A percentile compares a stretch with the other conserved stretches of the same genome.
phyloP scores from a whole-genome alignment of 495 filamentous ascomycete species.

The Neurospora sp. region DNA sequence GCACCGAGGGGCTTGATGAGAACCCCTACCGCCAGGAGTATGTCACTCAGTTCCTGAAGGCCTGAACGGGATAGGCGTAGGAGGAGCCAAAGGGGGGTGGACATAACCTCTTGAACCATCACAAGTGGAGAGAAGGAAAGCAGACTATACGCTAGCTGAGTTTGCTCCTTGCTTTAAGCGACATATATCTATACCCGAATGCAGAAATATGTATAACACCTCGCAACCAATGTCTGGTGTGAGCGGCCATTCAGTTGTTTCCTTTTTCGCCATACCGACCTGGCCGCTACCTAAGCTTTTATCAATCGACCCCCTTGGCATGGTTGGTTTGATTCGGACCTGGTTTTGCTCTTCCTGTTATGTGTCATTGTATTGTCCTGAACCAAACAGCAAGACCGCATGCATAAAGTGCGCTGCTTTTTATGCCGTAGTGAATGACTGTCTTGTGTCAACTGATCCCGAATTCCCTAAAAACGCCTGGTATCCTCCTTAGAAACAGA shows the following conservation, averaged over 20 bases:
- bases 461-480: not conserved
- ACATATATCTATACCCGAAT: not conserved
- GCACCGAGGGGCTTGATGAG: constrained; percentile 62
- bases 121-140: not conserved
- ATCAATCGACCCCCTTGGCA: not conserved
- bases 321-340: not conserved
- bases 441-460: not conserved
- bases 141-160: not conserved
- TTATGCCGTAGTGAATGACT: not conserved
- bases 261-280: not conserved
- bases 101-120: not conserved
- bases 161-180: not conserved
- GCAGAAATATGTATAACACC: not conserved
- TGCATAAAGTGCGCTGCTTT: not conserved
- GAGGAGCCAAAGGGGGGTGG: not conserved
- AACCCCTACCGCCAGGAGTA: constrained; percentile 76
- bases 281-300: not conserved
- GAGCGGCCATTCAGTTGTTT: not conserved
- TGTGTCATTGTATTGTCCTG: not conserved
- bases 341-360: not conserved
- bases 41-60: constrained; percentile 33
- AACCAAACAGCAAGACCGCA: not conserved
- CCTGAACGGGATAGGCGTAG: not conserved
- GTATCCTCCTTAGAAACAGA: not conserved
- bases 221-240: not conserved